These are phyloP conservation scores for Didymella keratinophila DNA, from an alignment of 2,329 filamentous ascomycete genomes.

Conservation along the genomic window DNA sequence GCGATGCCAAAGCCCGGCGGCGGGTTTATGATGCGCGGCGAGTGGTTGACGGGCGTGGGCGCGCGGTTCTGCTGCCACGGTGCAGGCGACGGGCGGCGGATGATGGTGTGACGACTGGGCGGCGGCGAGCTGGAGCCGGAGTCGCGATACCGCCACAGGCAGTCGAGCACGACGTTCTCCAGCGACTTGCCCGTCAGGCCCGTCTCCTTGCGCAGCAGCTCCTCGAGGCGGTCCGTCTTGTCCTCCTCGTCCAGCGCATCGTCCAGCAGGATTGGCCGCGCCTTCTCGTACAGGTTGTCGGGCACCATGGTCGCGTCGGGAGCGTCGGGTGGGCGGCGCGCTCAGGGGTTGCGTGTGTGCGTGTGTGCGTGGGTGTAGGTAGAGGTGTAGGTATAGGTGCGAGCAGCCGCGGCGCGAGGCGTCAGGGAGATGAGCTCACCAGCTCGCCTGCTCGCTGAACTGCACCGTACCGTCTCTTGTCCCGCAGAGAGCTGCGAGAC, in stretches of 20 bases:
- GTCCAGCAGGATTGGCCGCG: conserved; percentile 87
- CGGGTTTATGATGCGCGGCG: conserved; percentile 80
- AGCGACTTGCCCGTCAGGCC: conserved; percentile 76
- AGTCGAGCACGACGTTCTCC: conserved; percentile 89
- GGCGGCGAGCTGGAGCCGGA: conserved; percentile 78
- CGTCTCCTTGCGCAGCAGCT: conserved; percentile 81
- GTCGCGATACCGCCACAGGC: conserved; percentile 83
- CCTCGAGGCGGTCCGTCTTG: conserved; percentile 90
- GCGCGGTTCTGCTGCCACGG: conserved; percentile 83
- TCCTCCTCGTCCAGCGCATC: conserved; percentile 87
- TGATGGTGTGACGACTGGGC: conserved; percentile 84
- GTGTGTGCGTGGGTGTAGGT: background rate
- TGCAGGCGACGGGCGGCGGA: conserved; percentile 89
- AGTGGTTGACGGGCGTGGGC: conserved; percentile 81
- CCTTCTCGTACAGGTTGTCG: conserved; percentile 91
- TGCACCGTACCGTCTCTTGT: background rate
- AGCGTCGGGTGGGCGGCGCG: conserved; percentile 12
- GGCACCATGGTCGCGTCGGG: conserved; percentile 72
- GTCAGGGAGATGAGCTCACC: conserved; percentile 11
- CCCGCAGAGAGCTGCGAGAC: conserved; percentile 16
- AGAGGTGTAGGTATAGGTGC: background rate
- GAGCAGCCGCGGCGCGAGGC: conserved; percentile 9
- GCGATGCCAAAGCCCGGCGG: conserved; percentile 79
- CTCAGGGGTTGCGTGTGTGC: background rate
- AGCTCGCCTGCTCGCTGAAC: background rate